Evolutionary conservation across 2,329 filamentous ascomycete genomes (phyloP).

Genomic region (Trichoderma arundinaceum): DNA sequence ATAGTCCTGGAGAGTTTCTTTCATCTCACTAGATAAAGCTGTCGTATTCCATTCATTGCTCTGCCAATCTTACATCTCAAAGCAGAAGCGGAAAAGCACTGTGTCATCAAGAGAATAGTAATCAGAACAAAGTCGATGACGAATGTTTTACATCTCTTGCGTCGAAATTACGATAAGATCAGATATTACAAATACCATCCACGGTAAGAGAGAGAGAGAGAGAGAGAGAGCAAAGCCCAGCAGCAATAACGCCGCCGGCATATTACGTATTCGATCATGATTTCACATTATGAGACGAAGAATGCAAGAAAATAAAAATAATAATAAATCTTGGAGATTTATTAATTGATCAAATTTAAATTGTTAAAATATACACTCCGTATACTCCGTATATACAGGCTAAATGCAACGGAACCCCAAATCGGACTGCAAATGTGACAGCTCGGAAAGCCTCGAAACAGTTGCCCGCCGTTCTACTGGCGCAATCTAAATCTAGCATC

Average conservation of each 20-base stretch:
- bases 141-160: no score
- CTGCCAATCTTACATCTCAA: neutral
- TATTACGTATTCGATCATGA: conserved; percentile 8
- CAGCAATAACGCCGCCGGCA: neutral
- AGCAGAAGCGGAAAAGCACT: neutral
- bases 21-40: neutral
- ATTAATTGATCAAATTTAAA: neutral
- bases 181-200: neutral
- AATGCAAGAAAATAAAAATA: neutral
- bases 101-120: neutral
- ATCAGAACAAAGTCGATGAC: neutral
- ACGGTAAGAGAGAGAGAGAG: neutral
- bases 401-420: conserved; percentile 25
- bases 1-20: no score
- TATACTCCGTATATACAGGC: neutral
- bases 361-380: neutral
- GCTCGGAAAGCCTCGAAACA: conserved; percentile 2
- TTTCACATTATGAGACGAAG: neutral
- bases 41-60: neutral
- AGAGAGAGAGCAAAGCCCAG: no score
- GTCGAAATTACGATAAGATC: no score
- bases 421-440: conserved; percentile 17
- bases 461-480: conserved; percentile 12
- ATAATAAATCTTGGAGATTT: neutral
- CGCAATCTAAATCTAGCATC: conserved; percentile 30